A percentile compares a stretch with the other conserved stretches of the same genome.
Evolutionary conservation across 768 basidiomycete species (phyloP).

Genomic region (Xanthoconium stramineum): DNA sequence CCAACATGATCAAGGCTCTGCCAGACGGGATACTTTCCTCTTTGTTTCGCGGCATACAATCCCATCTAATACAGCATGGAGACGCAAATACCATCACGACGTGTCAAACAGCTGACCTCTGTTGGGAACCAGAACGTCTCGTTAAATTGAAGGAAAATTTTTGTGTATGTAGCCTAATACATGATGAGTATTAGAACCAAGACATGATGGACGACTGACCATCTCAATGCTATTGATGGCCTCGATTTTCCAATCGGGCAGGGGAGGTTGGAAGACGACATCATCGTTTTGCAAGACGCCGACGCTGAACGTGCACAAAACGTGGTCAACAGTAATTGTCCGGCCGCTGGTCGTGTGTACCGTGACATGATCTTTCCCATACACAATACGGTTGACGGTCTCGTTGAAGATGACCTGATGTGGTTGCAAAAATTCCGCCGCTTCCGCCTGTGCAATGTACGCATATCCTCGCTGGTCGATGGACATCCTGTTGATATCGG

Average conservation of each 20-base stretch:
- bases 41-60: slow-evolving; percentile 53
- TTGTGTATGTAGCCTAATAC: slow-evolving; percentile 53
- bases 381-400: slow-evolving; percentile 45
- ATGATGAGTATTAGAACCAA: background rate
- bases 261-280: slow-evolving; percentile 49
- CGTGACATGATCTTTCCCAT: slow-evolving; percentile 42
- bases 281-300: slow-evolving; percentile 68
- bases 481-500: slow-evolving; percentile 48
- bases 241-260: slow-evolving; percentile 63
- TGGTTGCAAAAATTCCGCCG: slow-evolving; percentile 48
- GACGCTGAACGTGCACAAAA: slow-evolving; percentile 64
- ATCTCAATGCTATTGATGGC: slow-evolving; percentile 62
- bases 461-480: slow-evolving; percentile 66
- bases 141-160: slow-evolving; percentile 64
- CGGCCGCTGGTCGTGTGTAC: slow-evolving; percentile 46
- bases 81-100: background rate
- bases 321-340: slow-evolving; percentile 51
- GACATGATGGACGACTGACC: slow-evolving; percentile 32
- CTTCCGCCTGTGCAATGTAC: slow-evolving; percentile 54
- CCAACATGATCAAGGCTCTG: slow-evolving; percentile 56
- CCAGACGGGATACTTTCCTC: slow-evolving; percentile 67
- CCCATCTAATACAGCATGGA: slow-evolving; percentile 29
- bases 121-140: slow-evolving; percentile 59
- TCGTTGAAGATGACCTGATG: slow-evolving; percentile 48
- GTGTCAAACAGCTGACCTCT: slow-evolving; percentile 25